Base-by-base conservation (phyloP, 176 grass and related monocot species). In the Avena eriantha region DNA sequence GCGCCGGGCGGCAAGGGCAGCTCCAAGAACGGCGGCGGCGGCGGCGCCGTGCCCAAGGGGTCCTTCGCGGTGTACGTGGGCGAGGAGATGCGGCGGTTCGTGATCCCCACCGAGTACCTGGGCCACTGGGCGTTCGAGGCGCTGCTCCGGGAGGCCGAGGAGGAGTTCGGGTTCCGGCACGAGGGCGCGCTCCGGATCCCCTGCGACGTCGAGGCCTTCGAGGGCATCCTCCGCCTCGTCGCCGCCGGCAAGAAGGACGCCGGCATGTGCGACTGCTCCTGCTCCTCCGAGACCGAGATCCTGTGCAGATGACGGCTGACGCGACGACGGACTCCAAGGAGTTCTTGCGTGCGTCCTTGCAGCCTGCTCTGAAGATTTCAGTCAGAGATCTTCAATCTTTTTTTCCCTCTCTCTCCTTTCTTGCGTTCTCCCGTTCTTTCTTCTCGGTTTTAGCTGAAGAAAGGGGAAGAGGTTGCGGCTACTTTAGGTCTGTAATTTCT, bases 121-220 rank as follows among this genome's bases (percentile, higher is more conserved):
- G 77, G 86, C 39, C 93, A 92, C 83, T 76, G 87, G 88, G 93
- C 93, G 2, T 98, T 98, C 78, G 89, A 77, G 7, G 88, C 80
- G 64, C 86, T 98, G 59, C 93, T 98, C 65, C 90, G 91, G 69
- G 93, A 98, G 39, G 93, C 89, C 4, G 95, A 93, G 89, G 95
- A 98, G 88, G 95, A 98, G 86, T 98, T 95, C 70, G 95, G 95
- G 46, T 98, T 95, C 93, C 87, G 83, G 45, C 87, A 98, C 43
- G 81, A 98, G 77, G 95, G 95, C 33, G 95, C 92, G 23, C 83
- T 95, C 79, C 85, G 95, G 58, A 95, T 98, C 81, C 95, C 95
- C 68, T 98, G 95, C 53, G 83, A 93, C 67, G 95, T 95, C 63
- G 68, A 77, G 0, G 83, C 84, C 34, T 98, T 98, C 85, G 36